Evolutionary conservation across 108 stramenopile species (phyloP).

Genomic region (Cyclotella cryptica): DNA sequence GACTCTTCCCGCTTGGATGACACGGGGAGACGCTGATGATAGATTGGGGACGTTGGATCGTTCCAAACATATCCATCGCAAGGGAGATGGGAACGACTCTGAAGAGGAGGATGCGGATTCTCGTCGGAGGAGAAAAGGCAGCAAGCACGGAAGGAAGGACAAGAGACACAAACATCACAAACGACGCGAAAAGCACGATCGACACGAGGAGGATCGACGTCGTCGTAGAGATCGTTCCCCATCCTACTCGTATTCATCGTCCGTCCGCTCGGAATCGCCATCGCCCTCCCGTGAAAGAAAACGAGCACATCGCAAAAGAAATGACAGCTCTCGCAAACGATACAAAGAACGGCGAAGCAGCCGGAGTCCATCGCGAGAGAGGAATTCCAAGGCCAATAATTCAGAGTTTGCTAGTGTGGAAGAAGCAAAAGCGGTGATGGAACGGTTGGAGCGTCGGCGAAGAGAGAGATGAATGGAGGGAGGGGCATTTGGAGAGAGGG

Average conservation of each 20-base stretch:
- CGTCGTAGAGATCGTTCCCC: background rate
- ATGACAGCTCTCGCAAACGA: background rate
- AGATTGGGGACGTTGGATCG: conserved; percentile 23
- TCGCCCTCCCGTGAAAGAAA: background rate
- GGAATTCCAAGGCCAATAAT: background rate
- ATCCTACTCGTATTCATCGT: conserved; percentile 10
- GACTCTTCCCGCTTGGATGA: conserved; percentile 78
- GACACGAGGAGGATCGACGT: conserved; percentile 15
- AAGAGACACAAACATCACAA: conserved; percentile 13
- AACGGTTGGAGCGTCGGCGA: conserved; percentile 33
- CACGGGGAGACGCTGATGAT: conserved; percentile 31
- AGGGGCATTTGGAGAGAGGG: too few relatives aligned
- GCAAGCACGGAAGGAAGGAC: conserved; percentile 1
- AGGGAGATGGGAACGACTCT: background rate
- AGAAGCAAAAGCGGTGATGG: conserved; percentile 48
- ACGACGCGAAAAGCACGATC: conserved; percentile 18
- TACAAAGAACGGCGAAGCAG: conserved; percentile 11
- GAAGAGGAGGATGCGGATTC: too few relatives aligned
- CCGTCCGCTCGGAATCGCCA: too few relatives aligned
- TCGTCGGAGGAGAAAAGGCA: background rate
- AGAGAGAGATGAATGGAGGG: conserved; percentile 7
- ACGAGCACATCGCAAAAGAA: conserved; percentile 12
- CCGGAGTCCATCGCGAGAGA: conserved; percentile 1
- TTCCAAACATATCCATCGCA: background rate
- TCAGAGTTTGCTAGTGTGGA: conserved; percentile 37